Conservation (phyloP, 1,139 yeast genomes). For the Arxiozyma heterogenica region DNA sequence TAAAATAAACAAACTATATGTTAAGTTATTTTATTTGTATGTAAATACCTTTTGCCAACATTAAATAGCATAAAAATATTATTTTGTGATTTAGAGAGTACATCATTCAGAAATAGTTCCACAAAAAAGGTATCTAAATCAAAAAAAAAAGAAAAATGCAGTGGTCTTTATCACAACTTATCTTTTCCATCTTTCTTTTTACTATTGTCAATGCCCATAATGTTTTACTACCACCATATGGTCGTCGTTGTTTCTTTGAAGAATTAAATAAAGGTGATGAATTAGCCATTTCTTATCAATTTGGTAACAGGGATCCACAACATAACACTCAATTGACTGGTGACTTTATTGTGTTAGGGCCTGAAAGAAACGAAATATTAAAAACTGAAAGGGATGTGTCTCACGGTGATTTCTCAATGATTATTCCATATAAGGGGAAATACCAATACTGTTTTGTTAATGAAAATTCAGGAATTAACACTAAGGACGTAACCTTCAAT, state of each 20-base stretch:
- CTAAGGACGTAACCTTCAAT: constrained; percentile 90
- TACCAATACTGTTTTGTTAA: constrained; percentile 87
- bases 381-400: constrained; percentile 48
- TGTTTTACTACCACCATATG: constrained; percentile 73
- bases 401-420: constrained; percentile 72
- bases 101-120: background rate
- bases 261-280: constrained; percentile 74
- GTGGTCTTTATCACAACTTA: constrained; percentile 1
- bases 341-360: constrained; percentile 50
- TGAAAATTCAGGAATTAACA: constrained; percentile 61
- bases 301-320: constrained; percentile 79
- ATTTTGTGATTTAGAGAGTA: background rate
- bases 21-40: no score
- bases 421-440: constrained; percentile 61
- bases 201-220: constrained; percentile 51
- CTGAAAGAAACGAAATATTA: constrained; percentile 23
- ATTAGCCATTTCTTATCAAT: constrained; percentile 83
- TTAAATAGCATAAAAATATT: no score
- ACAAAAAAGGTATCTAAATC: background rate
- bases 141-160: background rate
- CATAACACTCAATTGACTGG: constrained; percentile 69
- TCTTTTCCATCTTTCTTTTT: constrained; percentile 12
- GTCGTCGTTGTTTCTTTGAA: constrained; percentile 85
- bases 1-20: no score
- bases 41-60: no score